Evolutionary conservation across 768 basidiomycete genomes (phyloP), one percentile per base, ranked within the genome.

Genomic region (Trametes gibbosa): DNA sequence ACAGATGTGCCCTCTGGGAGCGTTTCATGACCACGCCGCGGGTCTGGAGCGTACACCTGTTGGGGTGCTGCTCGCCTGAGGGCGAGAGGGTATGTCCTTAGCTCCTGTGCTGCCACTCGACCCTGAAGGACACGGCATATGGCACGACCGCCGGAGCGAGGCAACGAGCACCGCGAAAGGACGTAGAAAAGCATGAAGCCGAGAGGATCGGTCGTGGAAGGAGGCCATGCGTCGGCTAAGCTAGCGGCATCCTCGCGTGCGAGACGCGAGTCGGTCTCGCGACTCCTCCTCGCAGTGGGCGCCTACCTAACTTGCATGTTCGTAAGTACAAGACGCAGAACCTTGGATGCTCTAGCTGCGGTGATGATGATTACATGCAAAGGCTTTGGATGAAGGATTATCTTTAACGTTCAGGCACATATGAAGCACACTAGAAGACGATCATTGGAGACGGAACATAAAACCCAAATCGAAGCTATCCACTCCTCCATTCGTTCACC

Each of bases 21-120:
- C 23, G 45, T 55, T 47, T 55, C 54, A 55, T 55, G 37, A n/a
- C 54, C 53, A 46, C 53, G 35, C 53, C 49, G 29, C 49, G 10
- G 37, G 37, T 32, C 29, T 32, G 29, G 29, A 32, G 5, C 10
- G 4, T 4, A 10, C 4, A 32, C 29, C n/a, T n/a, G n/a, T n/a
- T n/a, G n/a, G 29, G 29, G 29, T 32, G 29, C 29, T 32, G 29
- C 29, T 32, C 29, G 29, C 37, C 13, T 39, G 37, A 39, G 37
- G 37, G 37, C n/a, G 17, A 6, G 37, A 14, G 37, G 4, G 29
- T 10, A 39, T 17, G 37, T 39, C 4, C 37, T 39, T 39, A 17
- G 37, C 37, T 39, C 37, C 13, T 17, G 37, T 13, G 37, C 37
- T 39, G 37, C 16, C 37, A 39, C 13, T 14, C 37, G 37, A 17